Evolutionary conservation across 75 land plant species (phyloP), one percentile per base, ranked within the genome.

Genomic region (Sequoiadendron giganteum): DNA sequence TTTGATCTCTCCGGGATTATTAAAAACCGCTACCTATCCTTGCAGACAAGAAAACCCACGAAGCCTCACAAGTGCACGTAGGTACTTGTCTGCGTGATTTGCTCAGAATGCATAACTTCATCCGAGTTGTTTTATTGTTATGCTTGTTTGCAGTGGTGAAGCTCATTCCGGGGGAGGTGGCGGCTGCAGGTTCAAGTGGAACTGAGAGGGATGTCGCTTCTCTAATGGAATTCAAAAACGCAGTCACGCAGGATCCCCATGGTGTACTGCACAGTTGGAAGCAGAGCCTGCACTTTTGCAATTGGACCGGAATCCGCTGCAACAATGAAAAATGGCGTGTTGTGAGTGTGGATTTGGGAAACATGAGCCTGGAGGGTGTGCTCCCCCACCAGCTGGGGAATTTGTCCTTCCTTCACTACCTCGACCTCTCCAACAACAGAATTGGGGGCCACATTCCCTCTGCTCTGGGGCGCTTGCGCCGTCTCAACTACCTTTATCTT

Each of bases 371-470:
- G 78, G 49, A 86, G 25, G 96, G 93, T 4, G 3, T 55, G 21
- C 86, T 91, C 14, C 92, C 97, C 1, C 56, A 89, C 0, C 89
- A 92, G 86, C 43, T 95, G 14, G 87, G 87, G 25, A 90, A 90
- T 80, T 93, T 95, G 86, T 54, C 45, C 14, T 81, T 43, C 78
- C 90, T 95, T 3, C 81, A 83, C 85, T 72, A 39, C 10, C 85
- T 95, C 3, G 89, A 92, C 78, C 88, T 95, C 45, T 88, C 93
- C 58, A 73, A 56, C 19, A 97, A 95, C 83, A 32, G 9, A 38
- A 80, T 97, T 30, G 42, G 86, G 14, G 90, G 88, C 38, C 55
- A 42, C 5, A 93, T 89, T 89, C 84, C 98, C 92, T 0, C 34
- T 58, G 1, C 87, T 84, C 83, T 87, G 86, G 83, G 92, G 45